A percentile compares a stretch with the other conserved stretches of the same genome.
phyloP scores from a whole-genome alignment of 2,329 filamentous ascomycete species.

The Exophiala sp. region DNA sequence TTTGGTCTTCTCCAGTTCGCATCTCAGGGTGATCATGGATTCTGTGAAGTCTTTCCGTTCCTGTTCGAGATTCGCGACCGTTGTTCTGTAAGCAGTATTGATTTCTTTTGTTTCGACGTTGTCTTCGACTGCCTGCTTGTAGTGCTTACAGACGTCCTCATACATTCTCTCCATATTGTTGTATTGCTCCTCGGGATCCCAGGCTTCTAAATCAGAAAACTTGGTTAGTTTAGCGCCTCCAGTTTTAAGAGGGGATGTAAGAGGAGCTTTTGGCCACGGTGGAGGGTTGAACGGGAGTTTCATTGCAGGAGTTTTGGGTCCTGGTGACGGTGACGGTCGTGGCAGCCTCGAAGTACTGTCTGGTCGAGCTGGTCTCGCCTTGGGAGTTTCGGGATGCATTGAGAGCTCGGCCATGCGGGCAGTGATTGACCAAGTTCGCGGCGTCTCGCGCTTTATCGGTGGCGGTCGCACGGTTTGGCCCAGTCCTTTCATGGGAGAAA shows the following conservation, averaged over 20 bases:
- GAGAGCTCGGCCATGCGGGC: slow-evolving; percentile 31
- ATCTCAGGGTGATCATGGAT: slow-evolving; percentile 55
- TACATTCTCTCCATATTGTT: slow-evolving; percentile 74
- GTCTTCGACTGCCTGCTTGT: slow-evolving; percentile 66
- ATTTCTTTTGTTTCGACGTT: slow-evolving; percentile 69
- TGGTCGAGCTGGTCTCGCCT: slow-evolving; percentile 12
- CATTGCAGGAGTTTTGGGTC: slow-evolving; percentile 33
- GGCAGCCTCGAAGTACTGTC: slow-evolving; percentile 25
- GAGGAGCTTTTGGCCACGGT: slow-evolving; percentile 33
- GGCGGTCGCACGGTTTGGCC: background rate
- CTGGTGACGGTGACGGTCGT: slow-evolving; percentile 18
- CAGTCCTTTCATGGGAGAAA: slow-evolving; percentile 4
- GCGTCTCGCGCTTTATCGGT: slow-evolving; percentile 1
- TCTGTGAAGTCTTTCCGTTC: slow-evolving; percentile 50
- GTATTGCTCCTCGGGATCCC: slow-evolving; percentile 75
- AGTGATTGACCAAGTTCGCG: slow-evolving; percentile 13
- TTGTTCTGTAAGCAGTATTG: slow-evolving; percentile 68
- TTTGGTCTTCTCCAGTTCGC: slow-evolving; percentile 64
- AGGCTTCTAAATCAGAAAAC: slow-evolving; percentile 72
- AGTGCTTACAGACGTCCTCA: slow-evolving; percentile 65
- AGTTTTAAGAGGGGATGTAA: slow-evolving; percentile 33
- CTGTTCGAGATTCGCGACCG: slow-evolving; percentile 59
- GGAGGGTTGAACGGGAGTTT: slow-evolving; percentile 31
- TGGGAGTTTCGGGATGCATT: slow-evolving; percentile 12
- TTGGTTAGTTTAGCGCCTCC: slow-evolving; percentile 61